Percentiles rank a stretch among this genome's conserved stretches.
These are phyloP conservation scores for Bacidia rubella DNA, from an alignment of 495 filamentous ascomycete genomes.

Conservation along the genomic window DNA sequence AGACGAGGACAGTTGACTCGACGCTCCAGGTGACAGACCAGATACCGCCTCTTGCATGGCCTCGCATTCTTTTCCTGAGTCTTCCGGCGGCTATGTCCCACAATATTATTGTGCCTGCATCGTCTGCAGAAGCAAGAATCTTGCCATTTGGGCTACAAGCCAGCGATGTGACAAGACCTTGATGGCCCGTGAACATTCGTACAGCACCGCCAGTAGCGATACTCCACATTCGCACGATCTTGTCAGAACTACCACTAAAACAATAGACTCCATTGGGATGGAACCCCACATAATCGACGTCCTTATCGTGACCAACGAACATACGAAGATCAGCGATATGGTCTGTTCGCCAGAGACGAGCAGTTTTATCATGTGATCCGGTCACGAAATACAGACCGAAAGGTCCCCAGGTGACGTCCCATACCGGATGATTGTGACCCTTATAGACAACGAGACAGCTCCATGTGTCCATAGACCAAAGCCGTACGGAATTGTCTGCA, in stretches of 20 bases:
- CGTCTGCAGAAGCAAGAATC: slow-evolving; percentile 75
- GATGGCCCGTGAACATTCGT: slow-evolving; percentile 84
- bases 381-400: slow-evolving; percentile 93
- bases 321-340: slow-evolving; percentile 80
- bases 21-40: slow-evolving; percentile 85
- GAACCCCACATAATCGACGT: slow-evolving; percentile 73
- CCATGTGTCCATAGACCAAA: slow-evolving; percentile 89
- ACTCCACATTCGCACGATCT: slow-evolving; percentile 95
- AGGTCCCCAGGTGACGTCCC: slow-evolving; percentile 81
- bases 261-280: slow-evolving; percentile 88
- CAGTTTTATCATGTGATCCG: slow-evolving; percentile 73
- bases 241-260: slow-evolving; percentile 81
- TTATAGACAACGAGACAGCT: slow-evolving; percentile 85
- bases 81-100: slow-evolving; percentile 82
- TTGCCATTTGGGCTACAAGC: slow-evolving; percentile 78
- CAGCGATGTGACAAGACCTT: slow-evolving; percentile 66
- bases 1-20: slow-evolving; percentile 76
- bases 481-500: slow-evolving; percentile 69
- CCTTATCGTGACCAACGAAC: slow-evolving; percentile 80
- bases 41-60: slow-evolving; percentile 86
- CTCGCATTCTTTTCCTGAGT: slow-evolving; percentile 79
- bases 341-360: slow-evolving; percentile 80
- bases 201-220: slow-evolving; percentile 71
- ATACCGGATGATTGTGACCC: slow-evolving; percentile 75
- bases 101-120: slow-evolving; percentile 70